Evolutionary conservation across 805 yeast species (phyloP).

Genomic region (Ogataea parapolymorpha): DNA sequence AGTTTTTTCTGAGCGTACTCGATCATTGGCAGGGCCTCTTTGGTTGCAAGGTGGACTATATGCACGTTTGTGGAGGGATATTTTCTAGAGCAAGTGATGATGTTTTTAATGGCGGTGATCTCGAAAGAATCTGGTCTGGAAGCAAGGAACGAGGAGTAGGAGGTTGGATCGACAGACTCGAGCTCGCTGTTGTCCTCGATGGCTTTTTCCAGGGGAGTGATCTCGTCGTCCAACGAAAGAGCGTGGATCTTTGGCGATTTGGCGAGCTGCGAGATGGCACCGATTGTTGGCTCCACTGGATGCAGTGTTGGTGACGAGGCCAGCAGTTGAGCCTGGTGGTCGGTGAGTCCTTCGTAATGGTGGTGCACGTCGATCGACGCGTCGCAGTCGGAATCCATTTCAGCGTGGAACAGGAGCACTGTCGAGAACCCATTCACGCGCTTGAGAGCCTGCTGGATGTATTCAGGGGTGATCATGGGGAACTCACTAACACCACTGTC

Average conservation of each 20-base stretch:
- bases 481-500: conserved; percentile 97
- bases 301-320: conserved; percentile 54
- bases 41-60: conserved; percentile 86
- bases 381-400: conserved; percentile 46
- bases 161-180: conserved; percentile 51
- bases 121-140: conserved; percentile 90
- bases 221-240: conserved; percentile 19
- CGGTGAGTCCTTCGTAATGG: conserved; percentile 39
- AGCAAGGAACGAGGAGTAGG: conserved; percentile 69
- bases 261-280: conserved; percentile 41
- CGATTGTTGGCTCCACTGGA: conserved; percentile 57
- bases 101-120: conserved; percentile 73
- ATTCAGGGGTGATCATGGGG: conserved; percentile 68
- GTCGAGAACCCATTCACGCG: conserved; percentile 62
- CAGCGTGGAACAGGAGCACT: conserved; percentile 89
- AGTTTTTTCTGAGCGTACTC: conserved; percentile 53
- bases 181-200: conserved; percentile 28
- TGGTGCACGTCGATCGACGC: conserved; percentile 34
- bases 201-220: conserved; percentile 26
- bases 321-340: conserved; percentile 49
- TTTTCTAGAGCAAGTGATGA: conserved; percentile 58
- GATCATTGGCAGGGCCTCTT: conserved; percentile 75
- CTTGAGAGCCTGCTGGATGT: conserved; percentile 66
- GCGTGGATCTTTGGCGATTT: conserved; percentile 27
- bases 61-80: conserved; percentile 69